Evolutionary conservation across 192 early-diverging fungal species (phyloP).

Genomic region (Kappamyces sp.): DNA sequence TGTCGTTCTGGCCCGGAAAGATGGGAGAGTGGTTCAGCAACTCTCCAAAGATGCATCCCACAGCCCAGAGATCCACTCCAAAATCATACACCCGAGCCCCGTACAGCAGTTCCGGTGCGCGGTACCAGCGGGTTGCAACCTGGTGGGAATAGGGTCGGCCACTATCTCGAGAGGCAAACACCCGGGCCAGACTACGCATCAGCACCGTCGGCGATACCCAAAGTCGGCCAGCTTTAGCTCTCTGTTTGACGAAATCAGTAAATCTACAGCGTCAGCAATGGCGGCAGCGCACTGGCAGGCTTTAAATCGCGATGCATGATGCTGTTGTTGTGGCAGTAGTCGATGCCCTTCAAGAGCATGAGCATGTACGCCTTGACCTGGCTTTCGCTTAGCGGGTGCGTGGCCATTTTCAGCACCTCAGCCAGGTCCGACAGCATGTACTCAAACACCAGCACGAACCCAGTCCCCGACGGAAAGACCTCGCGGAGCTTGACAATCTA

Average conservation of each 20-base stretch:
- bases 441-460: conserved; percentile 48
- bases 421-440: conserved; percentile 49
- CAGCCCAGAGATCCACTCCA: conserved; percentile 58
- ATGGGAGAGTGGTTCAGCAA: conserved; percentile 53
- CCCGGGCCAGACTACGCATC: conserved; percentile 32
- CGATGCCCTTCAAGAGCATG: conserved; percentile 53
- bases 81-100: conserved; percentile 54
- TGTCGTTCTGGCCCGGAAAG: conserved; percentile 59
- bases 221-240: conserved; percentile 57
- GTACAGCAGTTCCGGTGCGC: conserved; percentile 57
- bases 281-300: conserved; percentile 7
- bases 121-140: conserved; percentile 58
- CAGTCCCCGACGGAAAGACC: conserved; percentile 40
- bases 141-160: conserved; percentile 49
- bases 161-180: conserved; percentile 18
- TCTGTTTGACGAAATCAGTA: conserved; percentile 47
- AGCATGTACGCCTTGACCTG: conserved; percentile 56
- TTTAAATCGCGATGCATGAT: conserved; percentile 58
- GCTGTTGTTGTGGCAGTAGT: conserved; percentile 51
- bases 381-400: conserved; percentile 38
- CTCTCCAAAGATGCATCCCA: conserved; percentile 63
- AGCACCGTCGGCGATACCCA: conserved; percentile 18
- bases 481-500: conserved; percentile 46
- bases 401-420: conserved; percentile 36
- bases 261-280: conserved; percentile 42